Evolutionary conservation across 176 grass and related monocot genomes (phyloP).

Genomic region (Oryza australiensis): DNA sequence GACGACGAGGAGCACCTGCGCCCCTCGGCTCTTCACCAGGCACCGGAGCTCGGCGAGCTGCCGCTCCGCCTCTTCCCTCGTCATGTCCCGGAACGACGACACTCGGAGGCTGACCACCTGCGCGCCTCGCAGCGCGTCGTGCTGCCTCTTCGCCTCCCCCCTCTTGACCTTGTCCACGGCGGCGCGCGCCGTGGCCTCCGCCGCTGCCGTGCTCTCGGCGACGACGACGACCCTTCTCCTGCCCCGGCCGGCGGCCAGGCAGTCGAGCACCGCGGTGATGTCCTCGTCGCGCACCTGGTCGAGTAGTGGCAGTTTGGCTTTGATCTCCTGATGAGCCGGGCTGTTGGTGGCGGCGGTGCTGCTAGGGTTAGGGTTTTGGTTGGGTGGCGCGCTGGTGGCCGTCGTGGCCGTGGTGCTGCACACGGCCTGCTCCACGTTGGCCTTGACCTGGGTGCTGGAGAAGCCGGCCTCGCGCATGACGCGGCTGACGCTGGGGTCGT

Average conservation of each 20-base stretch:
- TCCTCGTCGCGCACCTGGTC: conserved; percentile 61
- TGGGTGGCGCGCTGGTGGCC: background rate
- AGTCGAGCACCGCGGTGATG: conserved; percentile 54
- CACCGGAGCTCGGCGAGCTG: conserved; percentile 71
- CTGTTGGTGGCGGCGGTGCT: conserved; percentile 26
- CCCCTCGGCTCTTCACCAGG: conserved; percentile 47
- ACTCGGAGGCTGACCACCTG: conserved; percentile 69
- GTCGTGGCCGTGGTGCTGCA: conserved; percentile 40
- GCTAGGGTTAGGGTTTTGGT: conserved; percentile 59
- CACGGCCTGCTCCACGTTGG: conserved; percentile 83
- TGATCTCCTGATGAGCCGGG: conserved; percentile 39
- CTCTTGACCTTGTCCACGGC: conserved; percentile 62
- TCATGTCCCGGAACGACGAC: conserved; percentile 56
- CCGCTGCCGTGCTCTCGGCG: conserved; percentile 54
- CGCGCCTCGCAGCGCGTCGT: conserved; percentile 51
- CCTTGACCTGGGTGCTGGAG: conserved; percentile 93
- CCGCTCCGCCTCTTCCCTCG: conserved; percentile 67
- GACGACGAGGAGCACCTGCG: conserved; percentile 53
- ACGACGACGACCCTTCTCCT: conserved; percentile 70
- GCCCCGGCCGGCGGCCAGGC: conserved; percentile 32
- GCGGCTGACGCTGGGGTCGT: conserved; percentile 91
- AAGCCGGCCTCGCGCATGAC: conserved; percentile 98
- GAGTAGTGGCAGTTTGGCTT: conserved; percentile 18
- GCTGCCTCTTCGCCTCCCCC: conserved; percentile 38
- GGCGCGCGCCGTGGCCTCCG: conserved; percentile 51